These are phyloP conservation scores for Cytospora piceae DNA, from an alignment of 2,329 filamentous ascomycete genomes.

Conservation along the genomic window DNA sequence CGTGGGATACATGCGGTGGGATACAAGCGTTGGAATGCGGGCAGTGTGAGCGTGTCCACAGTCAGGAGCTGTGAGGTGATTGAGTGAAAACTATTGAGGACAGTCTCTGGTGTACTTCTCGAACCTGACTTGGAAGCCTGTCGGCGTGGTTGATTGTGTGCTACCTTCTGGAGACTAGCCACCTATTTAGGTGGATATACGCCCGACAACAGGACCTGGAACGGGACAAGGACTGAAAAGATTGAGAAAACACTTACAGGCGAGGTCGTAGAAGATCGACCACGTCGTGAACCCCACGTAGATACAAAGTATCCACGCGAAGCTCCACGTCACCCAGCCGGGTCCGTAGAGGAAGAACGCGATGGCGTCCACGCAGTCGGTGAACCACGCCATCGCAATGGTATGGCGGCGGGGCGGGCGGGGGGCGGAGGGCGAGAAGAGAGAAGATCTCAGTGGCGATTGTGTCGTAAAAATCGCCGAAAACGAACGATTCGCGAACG, in stretches of 20 bases:
- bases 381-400: background rate
- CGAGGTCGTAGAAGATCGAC: conserved; percentile 1
- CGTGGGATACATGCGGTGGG: too few species aligned
- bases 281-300: background rate
- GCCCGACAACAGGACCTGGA: too few species aligned
- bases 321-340: background rate
- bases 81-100: background rate
- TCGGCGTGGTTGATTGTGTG: too few species aligned
- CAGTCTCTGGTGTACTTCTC: background rate
- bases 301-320: conserved; percentile 1
- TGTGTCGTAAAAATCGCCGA: background rate
- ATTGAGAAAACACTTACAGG: background rate
- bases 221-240: background rate
- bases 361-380: background rate
- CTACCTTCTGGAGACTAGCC: too few species aligned
- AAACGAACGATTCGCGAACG: background rate
- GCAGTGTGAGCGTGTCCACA: too few species aligned
- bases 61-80: too few species aligned
- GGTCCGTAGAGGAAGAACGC: background rate
- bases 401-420: background rate
- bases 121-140: too few species aligned
- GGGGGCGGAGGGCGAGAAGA: background rate
- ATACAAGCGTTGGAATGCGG: too few species aligned
- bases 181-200: background rate
- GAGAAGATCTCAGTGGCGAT: background rate